Base-by-base conservation (phyloP, 2,329 filamentous ascomycete genomes). In the Exophiala sp. region DNA sequence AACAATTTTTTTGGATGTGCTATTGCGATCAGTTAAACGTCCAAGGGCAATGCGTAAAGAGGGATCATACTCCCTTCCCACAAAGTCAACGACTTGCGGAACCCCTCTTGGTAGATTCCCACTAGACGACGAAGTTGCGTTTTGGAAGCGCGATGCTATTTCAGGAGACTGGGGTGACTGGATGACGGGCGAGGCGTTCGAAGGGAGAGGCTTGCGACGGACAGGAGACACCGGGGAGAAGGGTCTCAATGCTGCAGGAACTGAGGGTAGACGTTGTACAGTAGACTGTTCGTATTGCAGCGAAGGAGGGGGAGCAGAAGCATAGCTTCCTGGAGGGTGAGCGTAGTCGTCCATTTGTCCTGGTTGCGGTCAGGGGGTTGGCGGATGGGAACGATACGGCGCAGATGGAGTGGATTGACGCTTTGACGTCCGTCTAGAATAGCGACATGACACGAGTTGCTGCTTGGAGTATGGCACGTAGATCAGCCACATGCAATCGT, bases 191-290 rank as follows among this genome's bases (percentile, higher is more conserved):
- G 42, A 47, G 58, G 72, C 71, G 69, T 74, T 74, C 55, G 72
- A 68, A 57, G 79, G 80, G 58, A 83, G 68, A 63, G 80, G 78
- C 66, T 82, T 82, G 62, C 79, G 73, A 62, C 75, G 75, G 55
- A 81, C 71, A 57, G 73, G 71, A 61, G 71, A 69, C 48, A 24
- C 35, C 12, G 55, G 42, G 2, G 60, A 60, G 48, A 60, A 55
- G 16, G 54, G 57, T 35, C 57, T 60, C 45, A 60, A 46, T 18
- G 57, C 48, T 29, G 47, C 49, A 18, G 57, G 47, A 38, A 57
- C 51, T n/a, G 54, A 60, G 32, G 57, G 48, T 24, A 55, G 48
- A 48, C 57, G 57, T 40, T 53, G 55, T 12, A 58, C 47, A 47
- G 52, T 24, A 45, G 54, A 47, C 45, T 43, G 36, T 24, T 54